Evolutionary conservation across 306 rosid species (phyloP).

Genomic region (Quercus dentata): DNA sequence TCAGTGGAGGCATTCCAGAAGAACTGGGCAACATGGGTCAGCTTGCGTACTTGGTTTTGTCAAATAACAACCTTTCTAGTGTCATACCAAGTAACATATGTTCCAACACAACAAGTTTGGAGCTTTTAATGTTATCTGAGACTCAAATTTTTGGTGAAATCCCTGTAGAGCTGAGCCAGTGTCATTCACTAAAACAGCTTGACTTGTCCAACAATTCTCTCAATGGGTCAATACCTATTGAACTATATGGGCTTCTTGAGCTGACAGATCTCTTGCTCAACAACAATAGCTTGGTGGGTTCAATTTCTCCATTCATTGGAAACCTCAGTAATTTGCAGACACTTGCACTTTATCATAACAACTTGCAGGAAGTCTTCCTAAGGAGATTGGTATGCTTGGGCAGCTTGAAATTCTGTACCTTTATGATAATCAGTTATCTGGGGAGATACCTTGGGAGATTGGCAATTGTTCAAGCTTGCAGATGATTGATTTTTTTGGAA

Average conservation of each 20-base stretch:
- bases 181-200: slow-evolving; percentile 65
- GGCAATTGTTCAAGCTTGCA: slow-evolving; percentile 83
- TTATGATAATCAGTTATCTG: slow-evolving; percentile 78
- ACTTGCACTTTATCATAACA: slow-evolving; percentile 73
- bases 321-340: slow-evolving; percentile 61
- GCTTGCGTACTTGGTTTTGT: slow-evolving; percentile 58
- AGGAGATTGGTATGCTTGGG: slow-evolving; percentile 82
- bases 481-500: slow-evolving; percentile 85
- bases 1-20: slow-evolving; percentile 63
- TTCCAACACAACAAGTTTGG: slow-evolving; percentile 73
- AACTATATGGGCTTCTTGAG: slow-evolving; percentile 44
- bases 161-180: slow-evolving; percentile 62
- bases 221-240: slow-evolving; percentile 74
- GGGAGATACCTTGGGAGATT: slow-evolving; percentile 73
- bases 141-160: slow-evolving; percentile 58
- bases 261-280: slow-evolving; percentile 76
- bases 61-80: slow-evolving; percentile 67
- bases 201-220: slow-evolving; percentile 83
- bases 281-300: slow-evolving; percentile 84
- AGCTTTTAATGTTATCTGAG: slow-evolving; percentile 55
- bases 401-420: slow-evolving; percentile 69
- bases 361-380: slow-evolving; percentile 58
- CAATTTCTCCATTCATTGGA: slow-evolving; percentile 66
- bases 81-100: slow-evolving; percentile 60
- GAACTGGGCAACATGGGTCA: slow-evolving; percentile 69